Conservation (phyloP, 164 flowering plant species). For the Aristolochia fimbriata region DNA sequence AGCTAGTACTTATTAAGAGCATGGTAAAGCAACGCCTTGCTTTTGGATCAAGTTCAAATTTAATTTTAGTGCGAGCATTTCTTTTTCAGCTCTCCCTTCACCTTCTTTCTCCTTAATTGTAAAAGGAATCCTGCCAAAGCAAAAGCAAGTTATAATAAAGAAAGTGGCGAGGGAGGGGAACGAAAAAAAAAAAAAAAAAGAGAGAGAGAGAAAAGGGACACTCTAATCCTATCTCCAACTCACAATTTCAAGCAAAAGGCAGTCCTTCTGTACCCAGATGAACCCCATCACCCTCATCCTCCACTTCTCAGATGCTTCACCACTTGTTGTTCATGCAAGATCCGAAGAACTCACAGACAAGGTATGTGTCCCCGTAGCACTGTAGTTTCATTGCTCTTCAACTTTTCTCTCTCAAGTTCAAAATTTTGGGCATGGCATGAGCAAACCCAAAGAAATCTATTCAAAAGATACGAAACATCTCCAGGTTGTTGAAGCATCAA, state of each 20-base stretch:
- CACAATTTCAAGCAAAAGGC: conserved; percentile 20
- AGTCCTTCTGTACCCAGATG: conserved; percentile 18
- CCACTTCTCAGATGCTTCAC: conserved; percentile 18
- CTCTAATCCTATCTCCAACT: conserved; percentile 24
- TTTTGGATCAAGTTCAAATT: no score
- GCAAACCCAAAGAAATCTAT: background rate
- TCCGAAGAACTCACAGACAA: conserved; percentile 48
- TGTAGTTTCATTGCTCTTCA: background rate
- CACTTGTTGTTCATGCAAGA: conserved; percentile 66
- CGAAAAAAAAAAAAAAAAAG: conserved; percentile 17
- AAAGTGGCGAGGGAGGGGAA: conserved; percentile 26
- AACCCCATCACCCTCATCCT: conserved; percentile 18
- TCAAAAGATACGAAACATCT: background rate
- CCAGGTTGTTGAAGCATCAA: background rate
- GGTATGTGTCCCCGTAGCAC: conserved; percentile 26
- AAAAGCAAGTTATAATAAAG: conserved; percentile 40
- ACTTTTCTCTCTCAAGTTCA: background rate
- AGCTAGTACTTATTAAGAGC: no score
- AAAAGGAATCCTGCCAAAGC: conserved; percentile 46
- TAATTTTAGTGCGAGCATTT: no score
- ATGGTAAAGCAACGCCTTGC: no score
- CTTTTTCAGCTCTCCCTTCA: no score
- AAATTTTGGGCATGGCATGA: background rate
- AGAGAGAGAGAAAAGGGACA: conserved; percentile 12
- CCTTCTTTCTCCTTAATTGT: no score